A percentile compares a stretch with the other conserved stretches of the same genome.
These are phyloP conservation scores for Talaromyces stipitatus DNA, from an alignment of 495 filamentous ascomycete genomes.

Conservation along the genomic window DNA sequence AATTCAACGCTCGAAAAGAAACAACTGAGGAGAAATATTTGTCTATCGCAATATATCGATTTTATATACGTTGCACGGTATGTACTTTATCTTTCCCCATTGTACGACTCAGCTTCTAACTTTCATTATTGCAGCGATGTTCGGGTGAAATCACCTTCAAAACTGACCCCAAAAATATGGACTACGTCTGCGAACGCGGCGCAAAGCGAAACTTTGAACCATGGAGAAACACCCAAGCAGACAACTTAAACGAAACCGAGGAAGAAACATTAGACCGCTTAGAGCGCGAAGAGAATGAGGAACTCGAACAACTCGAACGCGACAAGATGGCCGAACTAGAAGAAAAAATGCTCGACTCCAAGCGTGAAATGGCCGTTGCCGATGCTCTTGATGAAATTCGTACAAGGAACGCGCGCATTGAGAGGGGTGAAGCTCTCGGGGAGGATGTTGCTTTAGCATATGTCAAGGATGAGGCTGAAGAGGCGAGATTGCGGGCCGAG, in stretches of 20 bases:
- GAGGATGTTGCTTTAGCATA: constrained; percentile 38
- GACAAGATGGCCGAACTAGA: constrained; percentile 77
- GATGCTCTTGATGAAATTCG: constrained; percentile 95
- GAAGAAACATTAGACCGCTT: constrained; percentile 80
- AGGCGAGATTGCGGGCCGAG: constrained; percentile 56
- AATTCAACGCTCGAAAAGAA: constrained; percentile 96
- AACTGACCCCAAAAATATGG: constrained; percentile 90
- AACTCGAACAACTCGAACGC: constrained; percentile 46
- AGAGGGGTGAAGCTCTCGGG: constrained; percentile 55
- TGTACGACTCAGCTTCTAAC: not conserved
- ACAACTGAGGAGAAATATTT: constrained; percentile 90
- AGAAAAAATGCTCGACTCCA: constrained; percentile 83
- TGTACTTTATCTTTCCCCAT: constrained; percentile 31
- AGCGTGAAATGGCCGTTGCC: constrained; percentile 92
- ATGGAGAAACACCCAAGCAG: constrained; percentile 55
- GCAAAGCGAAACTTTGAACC: constrained; percentile 91
- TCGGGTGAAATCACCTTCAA: constrained; percentile 86
- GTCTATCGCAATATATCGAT: constrained; percentile 79
- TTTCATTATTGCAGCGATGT: constrained; percentile 43
- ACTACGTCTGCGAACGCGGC: constrained; percentile 80
- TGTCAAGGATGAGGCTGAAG: constrained; percentile 41
- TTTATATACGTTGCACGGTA: constrained; percentile 91
- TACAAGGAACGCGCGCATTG: constrained; percentile 78
- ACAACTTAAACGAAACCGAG: constrained; percentile 65
- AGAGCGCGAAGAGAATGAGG: constrained; percentile 61